Evolutionary conservation across 2,329 filamentous ascomycete genomes (phyloP), one percentile per base, ranked within the genome.

Genomic region (Colletotrichum graminicola): DNA sequence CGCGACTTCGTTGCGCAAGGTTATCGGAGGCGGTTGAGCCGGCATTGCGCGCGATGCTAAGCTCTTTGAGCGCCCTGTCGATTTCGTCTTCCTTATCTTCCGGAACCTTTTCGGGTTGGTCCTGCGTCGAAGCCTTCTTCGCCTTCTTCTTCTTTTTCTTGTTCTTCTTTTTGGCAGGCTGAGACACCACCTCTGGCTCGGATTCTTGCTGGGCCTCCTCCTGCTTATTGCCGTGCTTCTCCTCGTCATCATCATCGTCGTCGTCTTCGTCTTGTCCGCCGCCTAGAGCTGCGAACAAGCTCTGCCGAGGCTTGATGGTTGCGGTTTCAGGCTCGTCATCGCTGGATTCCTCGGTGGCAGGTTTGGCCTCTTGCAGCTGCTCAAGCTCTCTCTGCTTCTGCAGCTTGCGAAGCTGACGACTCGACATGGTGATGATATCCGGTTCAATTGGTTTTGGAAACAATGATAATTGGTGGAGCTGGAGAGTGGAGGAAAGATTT

Each of bases 261-360:
- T 82, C 79, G 3, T 84, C 81, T 3, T 83, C 84, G 21, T 83
- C 83, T 2, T 83, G 82, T 3, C 78, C 81, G 21, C 80, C 84
- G 7, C 80, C 86, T 0, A 90, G 80, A 1, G 87, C 87, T 11
- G 87, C 87, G 74, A 90, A 90, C 11, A 84, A 74, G 73, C 84
- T 88, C 14, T 79, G 75, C 41, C 84, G 83, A 14, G 84, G 80
- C 74, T 82, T 85, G 5, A 76, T 70, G 10, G 75, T 76, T 12
- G 78, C 73, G 3, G 80, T 79, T 52, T 76, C 77, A 10, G 80
- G 79, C 43, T 80, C 77, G 1, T 77, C 76, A 18, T 75, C 76
- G 16, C 67, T 76, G n/a, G 34, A 75, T 1, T 79, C 79, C 21
- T 82, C 80, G 60, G 77, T 78, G 21, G 78, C 74, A 6, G 74